Evolutionary conservation across 2,329 filamentous ascomycete species (phyloP).

Genomic region (Monilinia fructigena): DNA sequence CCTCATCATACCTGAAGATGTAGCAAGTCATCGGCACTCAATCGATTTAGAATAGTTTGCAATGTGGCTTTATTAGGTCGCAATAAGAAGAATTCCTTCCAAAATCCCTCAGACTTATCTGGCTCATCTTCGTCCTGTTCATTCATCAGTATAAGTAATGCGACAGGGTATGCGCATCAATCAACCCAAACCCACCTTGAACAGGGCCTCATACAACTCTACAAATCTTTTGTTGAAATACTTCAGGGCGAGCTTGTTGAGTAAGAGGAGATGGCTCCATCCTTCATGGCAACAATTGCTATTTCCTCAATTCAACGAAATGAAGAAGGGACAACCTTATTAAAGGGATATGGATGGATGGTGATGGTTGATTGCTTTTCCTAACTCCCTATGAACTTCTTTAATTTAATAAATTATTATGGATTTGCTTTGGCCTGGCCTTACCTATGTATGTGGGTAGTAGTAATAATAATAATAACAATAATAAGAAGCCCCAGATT

Average conservation of each 20-base stretch:
- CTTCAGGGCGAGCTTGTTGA: conserved; percentile 83
- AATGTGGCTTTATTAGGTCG: conserved; percentile 73
- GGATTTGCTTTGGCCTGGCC: neutral
- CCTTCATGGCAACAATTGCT: conserved; percentile 35
- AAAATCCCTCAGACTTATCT: conserved; percentile 85
- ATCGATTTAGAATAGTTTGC: conserved; percentile 64
- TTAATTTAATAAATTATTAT: conserved; percentile 4
- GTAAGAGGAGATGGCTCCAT: conserved; percentile 94
- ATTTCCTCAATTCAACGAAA: neutral
- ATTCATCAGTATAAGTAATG: conserved; percentile 26
- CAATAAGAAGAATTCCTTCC: conserved; percentile 92
- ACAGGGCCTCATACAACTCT: conserved; percentile 80
- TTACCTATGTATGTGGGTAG: conserved; percentile 4
- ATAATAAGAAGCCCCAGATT: conserved; percentile 6
- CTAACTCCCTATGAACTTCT: neutral
- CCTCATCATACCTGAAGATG: conserved; percentile 62
- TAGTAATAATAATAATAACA: no score
- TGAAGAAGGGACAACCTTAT: neutral
- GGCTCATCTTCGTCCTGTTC: conserved; percentile 61
- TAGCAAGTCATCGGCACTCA: conserved; percentile 73
- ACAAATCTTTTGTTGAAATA: conserved; percentile 92
- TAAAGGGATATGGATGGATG: neutral
- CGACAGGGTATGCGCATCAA: conserved; percentile 10
- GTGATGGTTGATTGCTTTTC: no score
- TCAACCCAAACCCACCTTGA: conserved; percentile 58